Conservation (phyloP, 2,329 filamentous ascomycete genomes). For the Neopestalotiopsis rosae region DNA sequence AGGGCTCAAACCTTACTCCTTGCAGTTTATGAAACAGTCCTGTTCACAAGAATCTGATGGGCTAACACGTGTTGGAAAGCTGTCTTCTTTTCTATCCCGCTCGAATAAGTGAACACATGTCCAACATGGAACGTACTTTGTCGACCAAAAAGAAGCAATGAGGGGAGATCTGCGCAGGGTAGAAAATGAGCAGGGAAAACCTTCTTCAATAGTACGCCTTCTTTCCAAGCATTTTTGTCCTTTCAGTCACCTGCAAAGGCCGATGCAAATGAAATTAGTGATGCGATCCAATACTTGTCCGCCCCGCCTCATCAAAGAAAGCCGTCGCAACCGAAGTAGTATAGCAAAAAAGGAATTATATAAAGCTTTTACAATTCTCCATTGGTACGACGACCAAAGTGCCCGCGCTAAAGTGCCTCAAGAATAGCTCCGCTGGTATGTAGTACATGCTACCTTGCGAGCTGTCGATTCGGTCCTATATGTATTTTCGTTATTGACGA, state of each 20-base stretch:
- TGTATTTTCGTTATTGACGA: conserved; percentile 31
- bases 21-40: conserved; percentile 1
- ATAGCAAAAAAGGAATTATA: conserved; percentile 38
- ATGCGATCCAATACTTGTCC: background rate
- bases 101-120: background rate
- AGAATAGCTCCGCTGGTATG: background rate
- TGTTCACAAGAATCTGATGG: background rate
- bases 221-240: background rate
- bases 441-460: background rate
- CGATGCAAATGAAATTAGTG: background rate
- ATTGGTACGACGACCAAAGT: background rate
- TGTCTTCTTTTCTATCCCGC: background rate
- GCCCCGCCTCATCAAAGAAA: background rate
- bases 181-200: background rate
- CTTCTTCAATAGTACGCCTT: background rate
- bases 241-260: background rate
- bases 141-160: background rate
- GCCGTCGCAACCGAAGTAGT: background rate
- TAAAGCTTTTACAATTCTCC: background rate
- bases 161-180: background rate
- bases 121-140: background rate
- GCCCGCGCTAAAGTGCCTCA: background rate
- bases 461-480: conserved; percentile 23
- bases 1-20: conserved; percentile 1
- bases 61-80: background rate